A percentile compares a stretch with the other conserved stretches of the same genome.
Evolutionary conservation across 139 green algal species (phyloP).

Genomic region (Closterium sp.): DNA sequence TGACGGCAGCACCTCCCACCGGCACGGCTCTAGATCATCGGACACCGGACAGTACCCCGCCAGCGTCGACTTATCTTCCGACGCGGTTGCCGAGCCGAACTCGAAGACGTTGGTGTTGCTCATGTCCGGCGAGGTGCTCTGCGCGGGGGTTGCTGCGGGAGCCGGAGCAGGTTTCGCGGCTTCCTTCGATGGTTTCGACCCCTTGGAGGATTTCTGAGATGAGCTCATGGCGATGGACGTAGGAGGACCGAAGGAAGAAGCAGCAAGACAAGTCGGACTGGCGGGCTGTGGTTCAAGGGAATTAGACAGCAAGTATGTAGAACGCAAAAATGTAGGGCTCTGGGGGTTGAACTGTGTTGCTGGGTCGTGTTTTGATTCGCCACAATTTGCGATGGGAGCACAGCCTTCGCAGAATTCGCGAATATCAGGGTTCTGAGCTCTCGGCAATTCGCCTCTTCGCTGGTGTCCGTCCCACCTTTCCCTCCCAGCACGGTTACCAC

Average conservation of each 20-base stretch:
- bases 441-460: too few species aligned
- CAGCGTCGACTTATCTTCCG: constrained; percentile 4
- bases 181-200: background rate
- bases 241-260: background rate
- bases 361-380: too few species aligned
- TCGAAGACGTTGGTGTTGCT: constrained; percentile 29
- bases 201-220: background rate
- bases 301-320: too few species aligned
- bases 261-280: background rate
- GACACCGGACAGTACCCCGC: constrained; percentile 39
- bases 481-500: too few species aligned
- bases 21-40: constrained; percentile 32
- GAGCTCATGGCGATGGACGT: background rate
- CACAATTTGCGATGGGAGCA: too few species aligned
- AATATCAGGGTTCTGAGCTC: too few species aligned
- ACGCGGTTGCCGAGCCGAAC: constrained; percentile 11
- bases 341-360: too few species aligned
- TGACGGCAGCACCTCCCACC: constrained; percentile 26
- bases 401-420: too few species aligned
- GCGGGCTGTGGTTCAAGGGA: too few species aligned
- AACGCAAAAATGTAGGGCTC: too few species aligned
- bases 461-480: too few species aligned
- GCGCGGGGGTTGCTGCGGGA: background rate
- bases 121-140: background rate
- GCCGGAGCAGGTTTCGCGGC: background rate